Base-by-base conservation (phyloP, 2,329 filamentous ascomycete species). In the Thielaviopsis punctulata region DNA sequence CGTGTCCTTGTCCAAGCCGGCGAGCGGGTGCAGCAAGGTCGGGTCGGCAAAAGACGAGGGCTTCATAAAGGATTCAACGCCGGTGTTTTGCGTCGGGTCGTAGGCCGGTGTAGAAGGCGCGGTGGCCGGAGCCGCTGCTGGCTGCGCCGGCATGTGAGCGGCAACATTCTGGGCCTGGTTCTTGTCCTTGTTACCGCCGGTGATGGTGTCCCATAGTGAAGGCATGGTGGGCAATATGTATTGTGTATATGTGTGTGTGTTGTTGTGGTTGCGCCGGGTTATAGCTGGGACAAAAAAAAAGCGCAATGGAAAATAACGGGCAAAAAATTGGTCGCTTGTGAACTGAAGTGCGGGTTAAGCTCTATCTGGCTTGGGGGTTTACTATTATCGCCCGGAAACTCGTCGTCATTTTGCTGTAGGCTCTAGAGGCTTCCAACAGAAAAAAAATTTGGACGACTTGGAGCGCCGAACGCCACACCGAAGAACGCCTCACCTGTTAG, bases 1-100 rank as follows among this genome's bases (percentile, higher is more conserved):
- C 0, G 85, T 86, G 61, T 95, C 86, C 70, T 86, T 82, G 71
- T 95, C 88, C 57, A 98, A 73, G 59, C 92, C 92, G 52, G 92
- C 88, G 53, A 98, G 81, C 45, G 93, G 92, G 67, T 98, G 92
- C 61, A 98, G 75, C 66, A 84, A 77, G 57, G 88, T 80, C 9
- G 90, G 86, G 68, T 98, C 92, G 66, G 88, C 79, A 60, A 92
- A 82, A 52, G 81, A 68, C 55, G 84, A 80, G 61, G 73, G 77
- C 62, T 79, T 81, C 55, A 96, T 79, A 69, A 98, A 95, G 53
- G 86, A 83, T 62, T 86, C 83, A 61, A 92, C 84, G 68, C 90
- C 88, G 67, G 84, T 81, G 51, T 80, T 79, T 61, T 80, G 75
- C 59, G 78, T 73, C 43, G 86, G 79, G 66, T 89, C 81, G 68